Base-by-base conservation (phyloP, 2,329 filamentous ascomycete genomes). In the Aureobasidium sp. region DNA sequence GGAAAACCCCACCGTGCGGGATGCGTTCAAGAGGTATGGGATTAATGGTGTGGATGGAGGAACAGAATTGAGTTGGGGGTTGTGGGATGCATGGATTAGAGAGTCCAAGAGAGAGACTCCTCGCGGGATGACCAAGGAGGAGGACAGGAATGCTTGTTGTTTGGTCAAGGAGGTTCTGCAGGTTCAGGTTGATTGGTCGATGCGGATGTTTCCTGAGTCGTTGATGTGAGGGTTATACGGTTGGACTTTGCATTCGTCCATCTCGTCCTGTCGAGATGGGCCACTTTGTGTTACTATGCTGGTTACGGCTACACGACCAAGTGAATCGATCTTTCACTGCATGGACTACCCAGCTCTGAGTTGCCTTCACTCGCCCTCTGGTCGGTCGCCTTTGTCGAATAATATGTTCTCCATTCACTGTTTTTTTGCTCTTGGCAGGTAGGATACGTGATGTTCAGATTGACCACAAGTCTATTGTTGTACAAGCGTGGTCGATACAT, bases 181-280 rank as follows among this genome's bases (percentile, higher is more conserved):
- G 56, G 56, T 44, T 9, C 56, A 59, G 44, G 56, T 49, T 49
- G 56, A 59, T 49, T 45, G 56, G 56, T 35, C 42, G 9, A 39
- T 39, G 56, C 19, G 33, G n/a, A 15, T 48, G 29, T 44, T 17
- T 27, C 3, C 35, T 19, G 39, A 40, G 3, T 31, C 22, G 9
- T 27, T 19, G 27, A 33, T 29, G 9, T 44, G n/a, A 44, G 15
- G 15, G 5, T 22, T 54, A 11, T 17, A 15, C 2, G 31, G n/a
- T 17, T 31, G 52, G 52, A 15, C 29, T 6, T 19, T 7, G 50
- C n/a, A n/a, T n/a, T n/a, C 27, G 27, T 27, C 27, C 27, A 27
- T 27, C 27, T 27, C 27, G 27, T 27, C 27, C 27, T 27, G 27
- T 27, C 27, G 27, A 27, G 27, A 27, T 27, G 27, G 5, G 27